A percentile compares a stretch with the other conserved stretches of the same genome.
Conservation (phyloP, 192 early-diverging fungal genomes). For the Dispira parvispora region DNA sequence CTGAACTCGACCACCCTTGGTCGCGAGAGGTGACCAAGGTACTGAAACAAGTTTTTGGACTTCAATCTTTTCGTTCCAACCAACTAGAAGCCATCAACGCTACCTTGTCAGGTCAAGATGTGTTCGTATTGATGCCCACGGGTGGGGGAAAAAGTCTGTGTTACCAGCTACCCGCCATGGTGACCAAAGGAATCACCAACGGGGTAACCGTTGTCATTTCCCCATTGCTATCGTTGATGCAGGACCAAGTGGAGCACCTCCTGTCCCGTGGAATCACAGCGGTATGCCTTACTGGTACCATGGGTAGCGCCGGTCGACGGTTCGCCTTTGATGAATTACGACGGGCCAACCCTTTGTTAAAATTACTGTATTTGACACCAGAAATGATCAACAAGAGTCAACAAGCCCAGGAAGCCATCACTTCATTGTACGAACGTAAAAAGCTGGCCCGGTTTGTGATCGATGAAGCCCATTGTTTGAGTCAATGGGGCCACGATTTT, state of each 20-base stretch:
- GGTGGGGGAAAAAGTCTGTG: slow-evolving; percentile 94
- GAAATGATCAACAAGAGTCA: slow-evolving; percentile 57
- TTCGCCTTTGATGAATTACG: slow-evolving; percentile 42
- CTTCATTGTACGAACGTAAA: slow-evolving; percentile 35
- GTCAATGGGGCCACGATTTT: slow-evolving; percentile 98
- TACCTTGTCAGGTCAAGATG: slow-evolving; percentile 62
- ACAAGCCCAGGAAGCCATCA: slow-evolving; percentile 35
- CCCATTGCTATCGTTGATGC: slow-evolving; percentile 87
- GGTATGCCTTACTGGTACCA: slow-evolving; percentile 41
- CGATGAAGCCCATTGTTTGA: slow-evolving; percentile 94
- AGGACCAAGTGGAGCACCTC: slow-evolving; percentile 80
- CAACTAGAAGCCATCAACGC: slow-evolving; percentile 84
- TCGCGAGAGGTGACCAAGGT: slow-evolving; percentile 49
- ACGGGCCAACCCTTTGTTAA: slow-evolving; percentile 24
- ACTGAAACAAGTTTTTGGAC: slow-evolving; percentile 45
- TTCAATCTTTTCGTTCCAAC: slow-evolving; percentile 62
- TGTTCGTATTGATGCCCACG: slow-evolving; percentile 97
- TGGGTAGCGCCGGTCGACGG: slow-evolving; percentile 27
- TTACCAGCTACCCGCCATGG: slow-evolving; percentile 76
- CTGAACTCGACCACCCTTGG: slow-evolving; percentile 36
- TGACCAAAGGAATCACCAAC: slow-evolving; percentile 38
- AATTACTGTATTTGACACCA: slow-evolving; percentile 79
- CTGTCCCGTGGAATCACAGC: slow-evolving; percentile 40
- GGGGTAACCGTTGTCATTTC: slow-evolving; percentile 85
- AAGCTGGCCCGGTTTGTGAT: slow-evolving; percentile 77